Base-by-base conservation (phyloP, 2,329 filamentous ascomycete species). In the Nothophaeocryptopus gaeumannii region DNA sequence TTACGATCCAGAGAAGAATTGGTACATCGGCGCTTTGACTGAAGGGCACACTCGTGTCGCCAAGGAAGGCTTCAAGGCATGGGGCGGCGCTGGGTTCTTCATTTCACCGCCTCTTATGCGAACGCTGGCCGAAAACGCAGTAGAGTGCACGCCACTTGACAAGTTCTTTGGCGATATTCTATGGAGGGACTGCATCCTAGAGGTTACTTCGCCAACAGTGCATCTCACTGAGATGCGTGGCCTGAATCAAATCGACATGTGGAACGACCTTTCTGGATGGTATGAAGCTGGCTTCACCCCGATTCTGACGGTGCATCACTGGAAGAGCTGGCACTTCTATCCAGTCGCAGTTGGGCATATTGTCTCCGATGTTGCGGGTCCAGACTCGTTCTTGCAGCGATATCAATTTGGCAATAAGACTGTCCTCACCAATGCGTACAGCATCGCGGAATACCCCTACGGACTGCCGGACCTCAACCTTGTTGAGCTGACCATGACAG, bases 21-120 rank as follows among this genome's bases (percentile, higher is more conserved):
- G 54, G 50, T 64, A 63, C 45, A 57, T 64, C 32, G 62, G 62
- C 16, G 54, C 55, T 3, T 45, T 64, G 31, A 58, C 60, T 26
- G 62, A 64, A 58, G 55, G 59, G 8, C 59, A 58, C 42, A 56
- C 53, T 8, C 50, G 59, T 29, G 51, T 64, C 5, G 45, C 53
- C 3, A 56, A 56, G 16, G 61, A 63, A 53, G 62, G 60, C 2
- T 64, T 61, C 51, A 64, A 62, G 41, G 60, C 62, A 33, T 64
- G 58, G 59, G 62, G 62, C 37, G 62, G 62, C 31, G 62, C 60
- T 16, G 62, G 60, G 12, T 60, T 63, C 41, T 61, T 64, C 52
- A 42, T 63, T 13, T 60, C 59, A 13, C 53, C 55, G n/a, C 62
- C 62, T 3, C 47, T 63, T 11, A 60, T 64, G 56, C 45, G 41